phyloP scores from a whole-genome alignment of 495 filamentous ascomycete genomes.

The Xylaria scruposa region DNA sequence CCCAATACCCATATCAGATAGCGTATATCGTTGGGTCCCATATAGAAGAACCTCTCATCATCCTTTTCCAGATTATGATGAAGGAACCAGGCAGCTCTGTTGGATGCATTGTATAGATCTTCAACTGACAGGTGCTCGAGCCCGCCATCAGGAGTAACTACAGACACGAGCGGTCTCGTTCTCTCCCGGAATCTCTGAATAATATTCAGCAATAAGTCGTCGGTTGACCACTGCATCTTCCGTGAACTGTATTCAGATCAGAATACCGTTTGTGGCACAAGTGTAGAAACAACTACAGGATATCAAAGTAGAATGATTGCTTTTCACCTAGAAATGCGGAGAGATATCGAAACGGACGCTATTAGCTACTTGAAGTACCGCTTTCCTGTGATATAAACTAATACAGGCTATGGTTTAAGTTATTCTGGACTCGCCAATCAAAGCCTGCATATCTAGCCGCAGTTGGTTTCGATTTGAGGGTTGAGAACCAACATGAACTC shows the following conservation, averaged over 20 bases:
- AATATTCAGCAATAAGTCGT: slow-evolving; percentile 22
- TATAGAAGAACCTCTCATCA: slow-evolving; percentile 33
- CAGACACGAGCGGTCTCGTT: slow-evolving; percentile 22
- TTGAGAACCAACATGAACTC: neutral
- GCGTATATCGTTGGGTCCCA: slow-evolving; percentile 51
- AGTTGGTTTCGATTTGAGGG: neutral
- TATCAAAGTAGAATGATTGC: neutral
- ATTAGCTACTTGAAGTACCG: neutral
- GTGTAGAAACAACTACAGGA: neutral
- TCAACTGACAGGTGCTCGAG: slow-evolving; percentile 20
- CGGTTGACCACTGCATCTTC: slow-evolving; percentile 20
- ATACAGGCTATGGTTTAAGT: neutral
- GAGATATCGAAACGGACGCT: neutral
- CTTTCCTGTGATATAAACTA: neutral
- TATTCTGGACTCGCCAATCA: neutral
- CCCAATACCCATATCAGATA: slow-evolving; percentile 49
- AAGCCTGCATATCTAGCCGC: slow-evolving; percentile 4
- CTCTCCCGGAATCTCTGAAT: slow-evolving; percentile 19
- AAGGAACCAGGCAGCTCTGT: slow-evolving; percentile 26
- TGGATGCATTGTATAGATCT: slow-evolving; percentile 24
- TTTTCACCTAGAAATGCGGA: neutral
- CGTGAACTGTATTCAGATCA: neutral
- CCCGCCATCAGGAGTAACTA: slow-evolving; percentile 20
- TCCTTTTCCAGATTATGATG: neutral
- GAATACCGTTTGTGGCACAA: neutral